Percentiles rank a stretch among this genome's conserved stretches.
These are phyloP conservation scores for Cordyceps militaris DNA, from an alignment of 2,329 filamentous ascomycete genomes.

Conservation along the genomic window DNA sequence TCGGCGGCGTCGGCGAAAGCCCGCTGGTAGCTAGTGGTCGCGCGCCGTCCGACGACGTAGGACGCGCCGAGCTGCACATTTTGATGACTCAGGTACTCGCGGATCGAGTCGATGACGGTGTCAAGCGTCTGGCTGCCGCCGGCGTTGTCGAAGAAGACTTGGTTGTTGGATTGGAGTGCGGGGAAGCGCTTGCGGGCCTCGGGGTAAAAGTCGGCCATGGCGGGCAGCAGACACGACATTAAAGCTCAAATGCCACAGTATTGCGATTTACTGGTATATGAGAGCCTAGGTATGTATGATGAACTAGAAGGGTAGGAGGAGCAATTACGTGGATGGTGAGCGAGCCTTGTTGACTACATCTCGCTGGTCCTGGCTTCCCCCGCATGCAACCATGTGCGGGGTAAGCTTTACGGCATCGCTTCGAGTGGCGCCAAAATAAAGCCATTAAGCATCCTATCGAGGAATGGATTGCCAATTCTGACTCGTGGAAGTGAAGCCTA, in stretches of 20 bases:
- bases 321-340: too few species aligned
- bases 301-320: too few species aligned
- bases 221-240: background rate
- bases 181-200: slow-evolving; percentile 44
- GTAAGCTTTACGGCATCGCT: background rate
- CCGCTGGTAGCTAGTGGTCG: slow-evolving; percentile 51
- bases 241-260: too few species aligned
- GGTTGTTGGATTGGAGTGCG: slow-evolving; percentile 51
- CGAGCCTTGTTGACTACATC: too few species aligned
- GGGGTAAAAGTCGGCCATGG: slow-evolving; percentile 10
- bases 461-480: background rate
- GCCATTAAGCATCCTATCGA: background rate
- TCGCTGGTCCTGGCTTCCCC: background rate
- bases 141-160: slow-evolving; percentile 72
- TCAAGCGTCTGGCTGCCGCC: slow-evolving; percentile 66
- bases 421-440: background rate
- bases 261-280: too few species aligned
- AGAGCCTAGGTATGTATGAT: background rate
- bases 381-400: background rate
- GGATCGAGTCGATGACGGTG: slow-evolving; percentile 58
- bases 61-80: slow-evolving; percentile 73
- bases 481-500: background rate
- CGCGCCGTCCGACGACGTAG: slow-evolving; percentile 53
- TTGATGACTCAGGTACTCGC: slow-evolving; percentile 56
- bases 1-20: slow-evolving; percentile 59